phyloP scores from a whole-genome alignment of 2,329 filamentous ascomycete genomes.

The Sclerotinia borealis region DNA sequence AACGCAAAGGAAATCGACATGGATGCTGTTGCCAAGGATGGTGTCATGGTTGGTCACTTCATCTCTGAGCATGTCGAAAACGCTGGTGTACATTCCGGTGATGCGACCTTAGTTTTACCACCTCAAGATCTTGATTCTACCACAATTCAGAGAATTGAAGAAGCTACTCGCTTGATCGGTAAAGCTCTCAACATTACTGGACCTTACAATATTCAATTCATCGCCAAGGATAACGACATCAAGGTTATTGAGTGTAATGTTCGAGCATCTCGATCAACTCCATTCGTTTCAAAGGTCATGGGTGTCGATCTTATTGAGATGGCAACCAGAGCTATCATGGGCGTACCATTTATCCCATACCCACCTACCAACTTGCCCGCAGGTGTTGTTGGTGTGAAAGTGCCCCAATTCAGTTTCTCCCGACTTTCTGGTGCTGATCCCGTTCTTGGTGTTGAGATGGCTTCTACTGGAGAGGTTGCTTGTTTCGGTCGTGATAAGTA shows the following conservation, averaged over 20 bases:
- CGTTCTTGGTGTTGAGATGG: slow-evolving; percentile 97
- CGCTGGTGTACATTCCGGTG: slow-evolving; percentile 95
- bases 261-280: slow-evolving; percentile 93
- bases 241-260: slow-evolving; percentile 99
- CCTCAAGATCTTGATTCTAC: slow-evolving; percentile 71
- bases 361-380: slow-evolving; percentile 68
- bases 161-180: slow-evolving; percentile 91
- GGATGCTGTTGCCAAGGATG: slow-evolving; percentile 82
- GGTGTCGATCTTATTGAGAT: slow-evolving; percentile 96
- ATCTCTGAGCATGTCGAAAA: slow-evolving; percentile 95
- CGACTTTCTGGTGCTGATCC: slow-evolving; percentile 93
- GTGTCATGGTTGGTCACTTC: slow-evolving; percentile 83
- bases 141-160: slow-evolving; percentile 83
- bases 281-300: slow-evolving; percentile 95
- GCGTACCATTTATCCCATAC: slow-evolving; percentile 74
- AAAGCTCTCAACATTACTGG: slow-evolving; percentile 96
- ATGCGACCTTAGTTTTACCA: slow-evolving; percentile 89
- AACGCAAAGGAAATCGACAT: slow-evolving; percentile 95
- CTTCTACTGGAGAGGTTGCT: slow-evolving; percentile 95
- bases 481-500: slow-evolving; percentile 95
- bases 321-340: slow-evolving; percentile 82
- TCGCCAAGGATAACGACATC: slow-evolving; percentile 74
- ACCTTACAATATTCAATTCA: slow-evolving; percentile 99
- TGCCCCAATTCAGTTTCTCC: slow-evolving; percentile 98
- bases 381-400: slow-evolving; percentile 92